These are phyloP conservation scores for Saccharomycopsis oosterbeekiorum DNA, from an alignment of 805 yeast genomes.

Conservation along the genomic window DNA sequence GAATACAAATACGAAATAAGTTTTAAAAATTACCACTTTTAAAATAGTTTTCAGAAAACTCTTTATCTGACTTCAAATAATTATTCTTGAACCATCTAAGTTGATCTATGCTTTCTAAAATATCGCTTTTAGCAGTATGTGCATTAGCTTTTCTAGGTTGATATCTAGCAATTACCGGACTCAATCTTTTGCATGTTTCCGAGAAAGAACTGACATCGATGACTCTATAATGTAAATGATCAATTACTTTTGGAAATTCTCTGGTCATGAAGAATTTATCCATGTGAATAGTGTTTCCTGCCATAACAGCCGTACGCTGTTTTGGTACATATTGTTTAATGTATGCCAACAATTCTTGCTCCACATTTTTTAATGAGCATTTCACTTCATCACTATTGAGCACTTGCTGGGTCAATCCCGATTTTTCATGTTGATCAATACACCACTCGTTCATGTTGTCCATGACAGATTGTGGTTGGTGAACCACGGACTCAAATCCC, in stretches of 20 bases:
- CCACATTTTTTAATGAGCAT: constrained; percentile 51
- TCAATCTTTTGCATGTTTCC: constrained; percentile 75
- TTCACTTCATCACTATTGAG: constrained; percentile 31
- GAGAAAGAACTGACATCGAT: constrained; percentile 83
- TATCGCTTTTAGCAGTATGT: constrained; percentile 88
- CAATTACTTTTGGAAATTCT: constrained; percentile 72
- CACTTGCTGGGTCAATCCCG: constrained; percentile 71
- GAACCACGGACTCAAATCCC: constrained; percentile 78
- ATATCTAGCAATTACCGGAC: constrained; percentile 45
- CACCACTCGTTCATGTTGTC: constrained; percentile 88
- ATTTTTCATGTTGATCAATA: constrained; percentile 59
- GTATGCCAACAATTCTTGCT: constrained; percentile 53
- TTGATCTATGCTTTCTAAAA: constrained; percentile 79
- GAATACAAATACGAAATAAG: too few relatives aligned
- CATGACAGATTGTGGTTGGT: constrained; percentile 50
- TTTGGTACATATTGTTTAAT: constrained; percentile 44
- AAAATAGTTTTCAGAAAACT: not conserved
- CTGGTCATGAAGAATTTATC: constrained; percentile 76
- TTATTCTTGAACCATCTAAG: constrained; percentile 65
- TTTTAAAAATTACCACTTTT: not conserved
- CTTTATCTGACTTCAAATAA: constrained; percentile 34
- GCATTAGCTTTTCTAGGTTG: constrained; percentile 55
- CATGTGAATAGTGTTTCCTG: constrained; percentile 90
- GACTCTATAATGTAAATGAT: constrained; percentile 59
- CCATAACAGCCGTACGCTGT: constrained; percentile 55